phyloP scores from a whole-genome alignment of 371 early-diverging fungal species.

The Mycotypha africana region DNA sequence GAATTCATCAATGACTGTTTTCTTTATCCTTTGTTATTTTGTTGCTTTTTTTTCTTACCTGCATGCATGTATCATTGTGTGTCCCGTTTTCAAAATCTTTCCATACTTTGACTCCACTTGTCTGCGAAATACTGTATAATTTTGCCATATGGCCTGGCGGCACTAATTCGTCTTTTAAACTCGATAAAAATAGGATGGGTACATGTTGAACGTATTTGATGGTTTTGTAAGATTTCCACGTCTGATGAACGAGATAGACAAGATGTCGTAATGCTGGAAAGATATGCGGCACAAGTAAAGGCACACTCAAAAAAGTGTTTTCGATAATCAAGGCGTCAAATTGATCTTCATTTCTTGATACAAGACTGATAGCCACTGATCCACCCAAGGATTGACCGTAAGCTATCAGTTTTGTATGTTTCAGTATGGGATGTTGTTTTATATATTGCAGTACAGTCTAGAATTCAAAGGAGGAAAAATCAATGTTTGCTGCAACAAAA shows the following conservation, averaged over 20 bases:
- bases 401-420: slow-evolving; percentile 71
- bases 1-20: neutral
- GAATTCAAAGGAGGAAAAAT: no score
- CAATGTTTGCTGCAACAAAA: no score
- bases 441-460: slow-evolving; percentile 84
- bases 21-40: neutral
- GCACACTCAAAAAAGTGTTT: slow-evolving; percentile 92
- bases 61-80: slow-evolving; percentile 89
- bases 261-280: slow-evolving; percentile 69
- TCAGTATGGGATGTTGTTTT: slow-evolving; percentile 60
- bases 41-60: slow-evolving; percentile 14
- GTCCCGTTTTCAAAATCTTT: slow-evolving; percentile 75
- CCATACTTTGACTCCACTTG: slow-evolving; percentile 50
- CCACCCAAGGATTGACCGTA: slow-evolving; percentile 96
- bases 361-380: slow-evolving; percentile 88
- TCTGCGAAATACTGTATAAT: slow-evolving; percentile 57
- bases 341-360: slow-evolving; percentile 63
- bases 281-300: slow-evolving; percentile 81
- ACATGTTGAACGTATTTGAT: slow-evolving; percentile 61
- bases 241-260: slow-evolving; percentile 81
- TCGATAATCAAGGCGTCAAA: slow-evolving; percentile 85
- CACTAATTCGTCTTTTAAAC: slow-evolving; percentile 79
- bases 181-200: slow-evolving; percentile 83
- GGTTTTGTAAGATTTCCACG: slow-evolving; percentile 79
- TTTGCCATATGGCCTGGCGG: slow-evolving; percentile 84